A percentile compares a stretch with the other conserved stretches of the same genome.
These are phyloP conservation scores for Asterionellopsis glacialis DNA, from an alignment of 108 stramenopile species.

Conservation along the genomic window DNA sequence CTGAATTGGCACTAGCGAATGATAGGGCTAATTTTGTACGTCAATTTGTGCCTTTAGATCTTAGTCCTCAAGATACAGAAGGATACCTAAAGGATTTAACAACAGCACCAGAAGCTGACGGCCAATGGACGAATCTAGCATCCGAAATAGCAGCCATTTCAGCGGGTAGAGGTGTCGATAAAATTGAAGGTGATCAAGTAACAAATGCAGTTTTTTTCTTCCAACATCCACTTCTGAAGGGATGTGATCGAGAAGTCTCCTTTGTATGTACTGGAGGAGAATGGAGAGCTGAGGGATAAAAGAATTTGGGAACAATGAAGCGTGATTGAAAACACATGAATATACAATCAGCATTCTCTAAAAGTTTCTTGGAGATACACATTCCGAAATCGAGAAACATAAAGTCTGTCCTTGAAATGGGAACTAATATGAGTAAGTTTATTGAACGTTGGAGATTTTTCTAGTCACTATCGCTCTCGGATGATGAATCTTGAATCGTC, in stretches of 20 bases:
- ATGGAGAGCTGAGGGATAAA: constrained; percentile 35
- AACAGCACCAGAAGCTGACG: constrained; percentile 33
- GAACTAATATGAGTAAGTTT: no score
- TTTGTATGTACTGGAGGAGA: constrained; percentile 21
- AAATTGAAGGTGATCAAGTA: constrained; percentile 33
- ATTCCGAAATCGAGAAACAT: no score
- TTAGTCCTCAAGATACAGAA: constrained; percentile 4
- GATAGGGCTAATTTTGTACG: constrained; percentile 23
- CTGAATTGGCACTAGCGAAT: constrained; percentile 17
- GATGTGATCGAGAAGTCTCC: constrained; percentile 38
- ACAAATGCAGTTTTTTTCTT: constrained; percentile 27
- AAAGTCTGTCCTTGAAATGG: no score
- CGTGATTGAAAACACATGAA: no score
- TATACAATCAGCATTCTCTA: no score
- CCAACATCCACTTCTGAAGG: constrained; percentile 23
- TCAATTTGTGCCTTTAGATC: constrained; percentile 42
- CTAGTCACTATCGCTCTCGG: constrained; percentile 9
- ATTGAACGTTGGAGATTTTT: no score
- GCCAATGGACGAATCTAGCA: constrained; percentile 28
- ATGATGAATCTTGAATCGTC: constrained; percentile 52
- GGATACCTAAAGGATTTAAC: constrained; percentile 32
- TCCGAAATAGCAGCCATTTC: constrained; percentile 34
- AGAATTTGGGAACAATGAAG: no score
- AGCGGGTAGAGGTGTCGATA: constrained; percentile 24
- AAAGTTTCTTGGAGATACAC: no score